phyloP scores from a whole-genome alignment of 2,329 filamentous ascomycete species.

The Ophiosphaerella herpotricha region DNA sequence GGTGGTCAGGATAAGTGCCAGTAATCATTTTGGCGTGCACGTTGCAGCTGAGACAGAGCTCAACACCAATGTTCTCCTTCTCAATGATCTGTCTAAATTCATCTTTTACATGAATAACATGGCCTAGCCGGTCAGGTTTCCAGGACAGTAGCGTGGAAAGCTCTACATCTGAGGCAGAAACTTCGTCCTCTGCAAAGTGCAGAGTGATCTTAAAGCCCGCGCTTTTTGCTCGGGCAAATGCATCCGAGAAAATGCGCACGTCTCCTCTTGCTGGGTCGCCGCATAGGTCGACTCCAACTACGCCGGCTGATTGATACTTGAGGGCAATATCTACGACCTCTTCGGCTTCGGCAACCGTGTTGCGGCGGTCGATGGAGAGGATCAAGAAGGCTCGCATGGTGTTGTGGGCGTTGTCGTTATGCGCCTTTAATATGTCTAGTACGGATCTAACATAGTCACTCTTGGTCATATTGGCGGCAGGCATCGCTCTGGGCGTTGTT shows the following conservation, averaged over 20 bases:
- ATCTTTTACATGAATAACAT: constrained; percentile 75
- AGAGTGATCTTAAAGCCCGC: constrained; percentile 68
- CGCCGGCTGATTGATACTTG: constrained; percentile 56
- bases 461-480: constrained; percentile 59
- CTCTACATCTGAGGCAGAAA: constrained; percentile 63
- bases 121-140: constrained; percentile 71
- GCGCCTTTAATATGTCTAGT: constrained; percentile 64
- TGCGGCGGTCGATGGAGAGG: constrained; percentile 74
- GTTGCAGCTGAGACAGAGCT: constrained; percentile 81
- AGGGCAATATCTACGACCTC: constrained; percentile 68
- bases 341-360: constrained; percentile 62
- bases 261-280: constrained; percentile 71
- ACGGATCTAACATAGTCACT: constrained; percentile 68
- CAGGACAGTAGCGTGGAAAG: constrained; percentile 67
- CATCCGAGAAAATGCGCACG: constrained; percentile 62
- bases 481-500: constrained; percentile 73
- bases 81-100: constrained; percentile 62
- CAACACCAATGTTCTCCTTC: constrained; percentile 64
- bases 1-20: constrained; percentile 69
- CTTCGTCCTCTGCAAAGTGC: constrained; percentile 75
- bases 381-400: constrained; percentile 68
- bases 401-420: constrained; percentile 47
- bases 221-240: constrained; percentile 62
- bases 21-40: constrained; percentile 74
- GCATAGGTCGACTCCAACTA: constrained; percentile 79